Percentiles rank a stretch among this genome's conserved stretches.
Conservation (phyloP, 176 grass and related monocot species). For the Carex parvula region DNA sequence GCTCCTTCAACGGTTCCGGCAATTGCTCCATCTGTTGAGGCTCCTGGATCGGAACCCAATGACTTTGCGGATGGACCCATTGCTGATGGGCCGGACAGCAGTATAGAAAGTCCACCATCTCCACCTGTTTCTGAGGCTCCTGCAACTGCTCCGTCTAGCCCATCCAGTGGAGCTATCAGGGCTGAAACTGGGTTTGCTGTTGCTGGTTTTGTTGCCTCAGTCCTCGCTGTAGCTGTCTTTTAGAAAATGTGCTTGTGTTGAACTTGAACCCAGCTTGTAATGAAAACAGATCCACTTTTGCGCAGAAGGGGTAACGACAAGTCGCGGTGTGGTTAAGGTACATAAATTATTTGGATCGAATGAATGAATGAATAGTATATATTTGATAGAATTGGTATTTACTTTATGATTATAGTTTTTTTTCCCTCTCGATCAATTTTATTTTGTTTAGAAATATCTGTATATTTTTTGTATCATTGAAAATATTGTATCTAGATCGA, state of each 20-base stretch:
- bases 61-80: constrained; percentile 13
- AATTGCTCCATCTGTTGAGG: constrained; percentile 15
- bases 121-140: constrained; percentile 24
- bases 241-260: not conserved
- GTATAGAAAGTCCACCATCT: constrained; percentile 40
- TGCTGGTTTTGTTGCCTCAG: constrained; percentile 17
- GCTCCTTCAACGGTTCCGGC: constrained; percentile 27
- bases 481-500: not conserved
- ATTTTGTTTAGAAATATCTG: not conserved
- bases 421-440: not conserved
- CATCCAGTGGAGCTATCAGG: constrained; percentile 34
- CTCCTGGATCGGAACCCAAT: constrained; percentile 24
- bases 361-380: not conserved
- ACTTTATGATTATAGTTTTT: not conserved
- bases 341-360: not conserved
- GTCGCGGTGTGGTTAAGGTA: not conserved
- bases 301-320: not conserved
- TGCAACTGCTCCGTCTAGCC: constrained; percentile 32
- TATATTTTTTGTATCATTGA: not conserved
- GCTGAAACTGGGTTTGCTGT: constrained; percentile 11
- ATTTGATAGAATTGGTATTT: not conserved
- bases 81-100: constrained; percentile 8
- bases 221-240: constrained; percentile 22
- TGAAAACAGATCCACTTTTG: not conserved
- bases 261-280: not conserved